phyloP scores from a whole-genome alignment of 2,329 filamentous ascomycete genomes.

The Blastomyces percursus region DNA sequence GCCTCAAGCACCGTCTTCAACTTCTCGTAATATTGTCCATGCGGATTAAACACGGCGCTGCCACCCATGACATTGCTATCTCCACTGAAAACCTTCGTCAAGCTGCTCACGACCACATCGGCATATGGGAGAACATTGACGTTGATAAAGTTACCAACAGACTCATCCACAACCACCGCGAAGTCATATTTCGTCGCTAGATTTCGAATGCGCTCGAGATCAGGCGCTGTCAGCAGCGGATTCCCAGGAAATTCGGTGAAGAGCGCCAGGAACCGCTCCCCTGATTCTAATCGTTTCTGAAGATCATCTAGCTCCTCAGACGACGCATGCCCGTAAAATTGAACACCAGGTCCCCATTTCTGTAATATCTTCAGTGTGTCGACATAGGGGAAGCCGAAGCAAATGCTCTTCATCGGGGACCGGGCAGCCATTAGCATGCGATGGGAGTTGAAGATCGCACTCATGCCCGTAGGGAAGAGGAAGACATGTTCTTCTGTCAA shows the following conservation, averaged over 20 bases:
- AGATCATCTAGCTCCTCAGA: conserved; percentile 72
- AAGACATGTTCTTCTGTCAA: conserved; percentile 82
- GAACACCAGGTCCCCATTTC: conserved; percentile 82
- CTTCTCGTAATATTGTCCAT: conserved; percentile 55
- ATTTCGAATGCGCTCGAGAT: conserved; percentile 66
- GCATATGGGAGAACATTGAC: conserved; percentile 82
- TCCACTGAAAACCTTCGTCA: conserved; percentile 95
- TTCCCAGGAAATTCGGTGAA: conserved; percentile 97
- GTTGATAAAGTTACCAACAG: conserved; percentile 92
- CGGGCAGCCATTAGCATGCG: conserved; percentile 57
- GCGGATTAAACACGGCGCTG: conserved; percentile 53
- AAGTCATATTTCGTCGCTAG: conserved; percentile 80
- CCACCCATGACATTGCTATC: conserved; percentile 99
- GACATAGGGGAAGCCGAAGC: conserved; percentile 94
- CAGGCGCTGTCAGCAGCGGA: conserved; percentile 72
- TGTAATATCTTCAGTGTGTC: conserved; percentile 91
- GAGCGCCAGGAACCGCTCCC: conserved; percentile 68
- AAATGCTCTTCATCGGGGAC: conserved; percentile 62
- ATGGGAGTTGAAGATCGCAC: conserved; percentile 83
- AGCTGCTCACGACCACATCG: conserved; percentile 84
- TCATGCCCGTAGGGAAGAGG: conserved; percentile 85
- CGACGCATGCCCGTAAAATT: conserved; percentile 78
- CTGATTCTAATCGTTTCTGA: conserved; percentile 56
- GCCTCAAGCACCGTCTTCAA: conserved; percentile 56
- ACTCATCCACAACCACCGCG: conserved; percentile 86